phyloP scores from a whole-genome alignment of 2,329 filamentous ascomycete species.

The Aspergillus sp. region DNA sequence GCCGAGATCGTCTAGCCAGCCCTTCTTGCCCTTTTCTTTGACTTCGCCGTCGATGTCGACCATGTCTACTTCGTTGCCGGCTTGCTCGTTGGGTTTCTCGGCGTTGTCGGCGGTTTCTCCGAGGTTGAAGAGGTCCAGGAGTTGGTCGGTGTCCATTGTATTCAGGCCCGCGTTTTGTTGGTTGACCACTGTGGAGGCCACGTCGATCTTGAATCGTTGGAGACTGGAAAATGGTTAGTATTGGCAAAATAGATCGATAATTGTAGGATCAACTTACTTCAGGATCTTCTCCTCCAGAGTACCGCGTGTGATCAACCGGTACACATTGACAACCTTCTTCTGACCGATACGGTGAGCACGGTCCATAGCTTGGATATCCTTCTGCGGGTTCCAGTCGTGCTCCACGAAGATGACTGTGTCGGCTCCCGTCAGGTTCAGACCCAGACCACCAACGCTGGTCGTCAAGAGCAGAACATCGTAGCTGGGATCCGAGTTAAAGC shows the following conservation, averaged over 20 bases:
- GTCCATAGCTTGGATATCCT: constrained; percentile 98
- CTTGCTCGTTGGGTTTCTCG: constrained; percentile 63
- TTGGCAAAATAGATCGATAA: neutral
- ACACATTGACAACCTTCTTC: constrained; percentile 99
- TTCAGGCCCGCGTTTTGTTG: constrained; percentile 94
- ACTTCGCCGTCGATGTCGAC: constrained; percentile 93
- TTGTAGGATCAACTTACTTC: constrained; percentile 54
- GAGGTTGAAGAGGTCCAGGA: constrained; percentile 92
- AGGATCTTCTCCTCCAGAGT: constrained; percentile 98
- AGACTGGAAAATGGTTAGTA: constrained; percentile 58
- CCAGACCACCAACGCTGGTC: constrained; percentile 90
- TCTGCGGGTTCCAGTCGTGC: constrained; percentile 99
- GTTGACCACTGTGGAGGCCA: constrained; percentile 96
- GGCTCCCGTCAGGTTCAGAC: constrained; percentile 91
- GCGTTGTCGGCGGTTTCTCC: constrained; percentile 64
- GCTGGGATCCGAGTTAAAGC: constrained; percentile 95
- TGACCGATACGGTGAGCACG: constrained; percentile 96
- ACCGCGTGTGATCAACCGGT: constrained; percentile 91
- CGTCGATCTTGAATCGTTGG: constrained; percentile 99
- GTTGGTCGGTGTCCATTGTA: constrained; percentile 98
- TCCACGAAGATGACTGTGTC: constrained; percentile 99
- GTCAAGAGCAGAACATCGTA: constrained; percentile 94
- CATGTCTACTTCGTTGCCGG: constrained; percentile 67
- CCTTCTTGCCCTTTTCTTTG: constrained; percentile 92
- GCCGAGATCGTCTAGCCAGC: constrained; percentile 90